A percentile compares a stretch with the other conserved stretches of the same genome.
Conservation (phyloP, 345 rosid genomes). For the Sisymbrium altissimum region DNA sequence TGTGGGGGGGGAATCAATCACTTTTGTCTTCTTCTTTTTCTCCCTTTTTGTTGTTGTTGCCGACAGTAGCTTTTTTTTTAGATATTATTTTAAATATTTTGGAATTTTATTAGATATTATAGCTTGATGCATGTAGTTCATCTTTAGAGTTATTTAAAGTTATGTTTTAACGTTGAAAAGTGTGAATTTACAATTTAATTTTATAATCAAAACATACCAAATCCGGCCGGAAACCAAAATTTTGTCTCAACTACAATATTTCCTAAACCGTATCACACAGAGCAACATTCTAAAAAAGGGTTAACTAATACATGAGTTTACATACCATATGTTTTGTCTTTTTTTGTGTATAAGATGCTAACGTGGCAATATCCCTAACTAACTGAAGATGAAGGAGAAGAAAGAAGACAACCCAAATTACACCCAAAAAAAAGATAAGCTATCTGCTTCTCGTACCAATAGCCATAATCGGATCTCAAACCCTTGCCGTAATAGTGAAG, state of each 20-base stretch:
- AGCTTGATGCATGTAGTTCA: neutral
- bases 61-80: slow-evolving; percentile 20
- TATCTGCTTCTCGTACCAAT: neutral
- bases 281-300: neutral
- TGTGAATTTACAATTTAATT: neutral
- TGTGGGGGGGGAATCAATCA: neutral
- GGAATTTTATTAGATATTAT: neutral
- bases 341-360: slow-evolving; percentile 7
- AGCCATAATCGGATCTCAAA: slow-evolving; percentile 27
- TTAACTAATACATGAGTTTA: neutral
- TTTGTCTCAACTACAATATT: neutral
- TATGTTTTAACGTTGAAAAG: neutral
- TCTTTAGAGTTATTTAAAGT: neutral
- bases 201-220: neutral
- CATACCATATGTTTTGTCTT: neutral
- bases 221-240: neutral
- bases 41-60: neutral
- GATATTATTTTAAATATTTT: neutral
- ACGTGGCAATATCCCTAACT: slow-evolving; percentile 26
- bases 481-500: slow-evolving; percentile 17
- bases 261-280: neutral
- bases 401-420: slow-evolving; percentile 15
- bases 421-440: slow-evolving; percentile 12
- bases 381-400: slow-evolving; percentile 24
- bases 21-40: neutral